Conservation (phyloP, 2,329 filamentous ascomycete species). For the Pseudogymnoascus sp. region DNA sequence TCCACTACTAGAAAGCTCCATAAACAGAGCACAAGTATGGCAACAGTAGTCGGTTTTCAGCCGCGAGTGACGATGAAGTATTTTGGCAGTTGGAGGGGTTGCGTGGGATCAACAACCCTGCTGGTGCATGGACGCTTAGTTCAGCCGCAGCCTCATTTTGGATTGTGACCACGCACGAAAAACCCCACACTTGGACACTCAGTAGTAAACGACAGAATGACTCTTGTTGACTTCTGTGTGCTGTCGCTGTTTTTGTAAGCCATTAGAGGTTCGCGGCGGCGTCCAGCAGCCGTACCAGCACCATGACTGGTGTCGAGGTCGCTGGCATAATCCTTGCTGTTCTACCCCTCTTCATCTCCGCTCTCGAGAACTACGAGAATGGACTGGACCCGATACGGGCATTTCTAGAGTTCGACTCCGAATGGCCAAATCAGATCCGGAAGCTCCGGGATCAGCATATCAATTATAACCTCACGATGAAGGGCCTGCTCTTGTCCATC, state of each 20-base stretch:
- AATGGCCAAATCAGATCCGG: neutral
- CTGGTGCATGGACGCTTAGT: neutral
- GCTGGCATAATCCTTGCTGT: slow-evolving; percentile 4
- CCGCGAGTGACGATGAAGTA: neutral
- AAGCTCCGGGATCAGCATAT: slow-evolving; percentile 1
- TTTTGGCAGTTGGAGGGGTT: neutral
- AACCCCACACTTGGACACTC: neutral
- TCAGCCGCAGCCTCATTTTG: slow-evolving; percentile 4
- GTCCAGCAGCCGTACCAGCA: neutral
- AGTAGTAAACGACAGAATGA: neutral
- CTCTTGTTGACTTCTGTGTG: neutral
- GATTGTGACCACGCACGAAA: neutral
- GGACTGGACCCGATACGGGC: neutral
- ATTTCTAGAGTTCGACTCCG: neutral
- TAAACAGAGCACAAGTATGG: neutral
- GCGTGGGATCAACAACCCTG: neutral
- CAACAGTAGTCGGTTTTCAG: neutral
- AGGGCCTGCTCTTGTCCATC: neutral
- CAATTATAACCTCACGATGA: neutral
- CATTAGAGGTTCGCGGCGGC: neutral
- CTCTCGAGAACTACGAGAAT: slow-evolving; percentile 5
- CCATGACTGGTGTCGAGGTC: slow-evolving; percentile 3
- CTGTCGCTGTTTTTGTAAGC: neutral
- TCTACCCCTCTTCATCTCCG: slow-evolving; percentile 6
- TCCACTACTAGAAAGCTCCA: neutral